phyloP scores from a whole-genome alignment of 352 stramenopile species.

The Pythium rishiriense region DNA sequence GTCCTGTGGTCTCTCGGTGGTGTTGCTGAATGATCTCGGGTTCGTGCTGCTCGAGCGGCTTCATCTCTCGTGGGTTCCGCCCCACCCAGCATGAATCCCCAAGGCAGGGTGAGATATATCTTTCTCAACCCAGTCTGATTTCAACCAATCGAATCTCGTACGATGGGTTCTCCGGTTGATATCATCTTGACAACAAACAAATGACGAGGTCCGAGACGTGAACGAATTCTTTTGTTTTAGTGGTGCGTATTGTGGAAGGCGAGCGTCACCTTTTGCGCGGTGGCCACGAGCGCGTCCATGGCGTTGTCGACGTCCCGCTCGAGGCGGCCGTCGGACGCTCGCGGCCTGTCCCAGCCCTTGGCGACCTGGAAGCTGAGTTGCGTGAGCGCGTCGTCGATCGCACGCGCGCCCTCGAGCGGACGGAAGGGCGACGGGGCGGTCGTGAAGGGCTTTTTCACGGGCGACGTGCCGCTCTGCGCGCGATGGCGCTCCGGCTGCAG shows the following conservation, averaged over 20 bases:
- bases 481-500: slow-evolving; percentile 19
- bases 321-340: background rate
- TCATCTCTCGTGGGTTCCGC: too few species aligned
- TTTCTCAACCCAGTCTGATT: too few species aligned
- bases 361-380: slow-evolving; percentile 59
- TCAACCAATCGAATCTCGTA: too few species aligned
- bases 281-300: slow-evolving; percentile 61
- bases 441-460: slow-evolving; percentile 15
- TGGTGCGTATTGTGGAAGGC: slow-evolving; percentile 36
- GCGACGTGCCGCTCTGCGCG: background rate
- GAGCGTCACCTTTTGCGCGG: slow-evolving; percentile 57
- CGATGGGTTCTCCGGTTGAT: background rate
- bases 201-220: background rate
- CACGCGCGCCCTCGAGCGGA: slow-evolving; percentile 32
- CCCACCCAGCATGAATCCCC: too few species aligned
- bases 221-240: background rate
- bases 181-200: background rate
- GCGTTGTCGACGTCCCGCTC: slow-evolving; percentile 46
- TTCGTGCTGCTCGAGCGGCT: too few species aligned
- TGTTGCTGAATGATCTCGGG: too few species aligned
- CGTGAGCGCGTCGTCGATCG: slow-evolving; percentile 61
- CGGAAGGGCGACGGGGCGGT: slow-evolving; percentile 15
- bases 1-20: slow-evolving; percentile 39
- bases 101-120: too few species aligned
- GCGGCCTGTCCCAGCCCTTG: slow-evolving; percentile 18